These are phyloP conservation scores for Amylostereum areolatum DNA, from an alignment of 1,284 basidiomycete species.

Conservation along the genomic window DNA sequence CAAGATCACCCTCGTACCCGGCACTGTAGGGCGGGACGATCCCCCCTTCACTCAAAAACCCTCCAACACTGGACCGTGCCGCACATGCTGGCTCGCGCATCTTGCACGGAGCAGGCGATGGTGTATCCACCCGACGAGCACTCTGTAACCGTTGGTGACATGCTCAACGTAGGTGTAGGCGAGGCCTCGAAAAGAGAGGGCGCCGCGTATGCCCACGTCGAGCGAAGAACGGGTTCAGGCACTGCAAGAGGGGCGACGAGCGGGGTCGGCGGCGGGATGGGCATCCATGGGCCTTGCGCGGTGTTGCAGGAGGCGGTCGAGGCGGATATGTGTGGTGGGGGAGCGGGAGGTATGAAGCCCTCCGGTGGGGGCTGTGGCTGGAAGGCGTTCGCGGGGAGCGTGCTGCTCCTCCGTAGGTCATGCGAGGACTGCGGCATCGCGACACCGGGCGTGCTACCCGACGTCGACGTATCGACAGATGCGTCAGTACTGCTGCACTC, in stretches of 20 bases:
- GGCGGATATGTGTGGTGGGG: not conserved
- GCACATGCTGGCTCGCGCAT: no score
- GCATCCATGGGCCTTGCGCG: constrained; percentile 8
- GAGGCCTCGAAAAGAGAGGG: constrained; percentile 5
- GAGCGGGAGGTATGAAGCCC: not conserved
- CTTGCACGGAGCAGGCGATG: constrained; percentile 13
- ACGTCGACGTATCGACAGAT: not conserved
- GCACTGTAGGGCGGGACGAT: no score
- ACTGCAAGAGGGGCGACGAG: no score
- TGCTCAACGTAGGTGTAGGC: constrained; percentile 11
- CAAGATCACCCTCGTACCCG: no score
- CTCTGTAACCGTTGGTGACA: constrained; percentile 12
- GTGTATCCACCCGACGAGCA: constrained; percentile 20
- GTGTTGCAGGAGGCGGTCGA: not conserved
- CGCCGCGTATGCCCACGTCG: constrained; percentile 2
- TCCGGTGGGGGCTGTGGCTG: not conserved
- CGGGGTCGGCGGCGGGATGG: constrained; percentile 1
- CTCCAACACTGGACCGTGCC: no score
- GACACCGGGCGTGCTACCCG: not conserved
- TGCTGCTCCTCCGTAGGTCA: constrained; percentile 9
- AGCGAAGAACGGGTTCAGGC: no score
- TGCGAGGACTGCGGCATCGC: not conserved
- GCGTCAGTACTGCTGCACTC: not conserved
- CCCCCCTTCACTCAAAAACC: no score
- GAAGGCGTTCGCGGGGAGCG: constrained; percentile 1